Base-by-base conservation (phyloP, 2,329 filamentous ascomycete genomes). In the Rasamsonia emersonii region DNA sequence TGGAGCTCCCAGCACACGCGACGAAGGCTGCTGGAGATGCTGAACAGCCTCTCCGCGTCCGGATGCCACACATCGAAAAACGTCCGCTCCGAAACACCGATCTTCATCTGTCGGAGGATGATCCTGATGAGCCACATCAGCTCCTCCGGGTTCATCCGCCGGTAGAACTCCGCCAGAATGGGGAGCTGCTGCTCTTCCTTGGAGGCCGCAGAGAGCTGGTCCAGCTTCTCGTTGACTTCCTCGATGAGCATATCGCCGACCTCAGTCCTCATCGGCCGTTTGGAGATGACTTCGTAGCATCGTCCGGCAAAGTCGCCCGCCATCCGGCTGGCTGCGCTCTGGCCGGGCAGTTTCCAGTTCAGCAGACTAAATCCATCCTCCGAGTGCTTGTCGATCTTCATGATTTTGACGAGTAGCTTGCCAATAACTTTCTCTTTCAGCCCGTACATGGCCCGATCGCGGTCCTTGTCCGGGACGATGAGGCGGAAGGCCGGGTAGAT, bases 41-140 rank as follows among this genome's bases (percentile, higher is more conserved):
- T 93, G 60, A 93, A 96, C 0, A 89, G 60, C 4, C 70, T 72
- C 49, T 85, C 81, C 3, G 76, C 83, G 46, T 89, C 81, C 0
- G 78, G 78, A 51, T 91, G 83, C 82, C 82, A 89, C 16, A 84
- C 60, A 47, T 89, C 75, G 34, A 98, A 73, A 36, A 96, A 74
- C 0, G 88, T 95, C 59, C 82, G 86, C 58, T 95, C 88, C 1
- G 86, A 88, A 9, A 88, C 86, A 9, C 75, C 72, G 31, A 78
- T 68, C 49, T 78, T 81, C 75, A 81, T 80, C 46, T 79, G 83
- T 39, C 83, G 83, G 17, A 96, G 67, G 28, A 98, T 81, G 48
- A 98, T 95, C 9, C 89, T 81, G 40, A 98, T 85, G 34, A 96
- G 67, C 91, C 91, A 98, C 64, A 83, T 80, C 44, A 98, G 64